Evolutionary conservation across 2,329 filamentous ascomycete species (phyloP).

Genomic region (Exophiala xenobiotica): DNA sequence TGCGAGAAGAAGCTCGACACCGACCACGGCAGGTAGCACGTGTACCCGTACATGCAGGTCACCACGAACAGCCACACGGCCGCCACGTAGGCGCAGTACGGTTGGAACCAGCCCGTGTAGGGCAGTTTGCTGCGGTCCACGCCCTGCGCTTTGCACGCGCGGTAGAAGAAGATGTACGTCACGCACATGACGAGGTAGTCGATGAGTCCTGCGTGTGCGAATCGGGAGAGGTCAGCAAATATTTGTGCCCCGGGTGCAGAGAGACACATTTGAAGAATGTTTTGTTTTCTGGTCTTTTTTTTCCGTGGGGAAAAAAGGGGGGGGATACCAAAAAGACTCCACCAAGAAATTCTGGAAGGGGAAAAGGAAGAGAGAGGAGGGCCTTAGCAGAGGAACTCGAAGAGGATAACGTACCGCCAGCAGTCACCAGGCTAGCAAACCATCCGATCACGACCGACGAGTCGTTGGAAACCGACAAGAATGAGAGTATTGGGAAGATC

Average conservation of each 20-base stretch:
- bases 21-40: conserved; percentile 48
- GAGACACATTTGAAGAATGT: too few relatives aligned
- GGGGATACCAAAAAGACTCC: too few relatives aligned
- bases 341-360: too few relatives aligned
- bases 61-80: conserved; percentile 61
- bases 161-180: conserved; percentile 55
- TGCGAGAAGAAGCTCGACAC: conserved; percentile 49
- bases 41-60: conserved; percentile 55
- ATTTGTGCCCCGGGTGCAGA: too few relatives aligned
- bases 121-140: conserved; percentile 53
- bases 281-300: too few relatives aligned
- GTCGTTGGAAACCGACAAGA: conserved; percentile 54
- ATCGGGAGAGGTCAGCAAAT: too few relatives aligned
- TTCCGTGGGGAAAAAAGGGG: too few relatives aligned
- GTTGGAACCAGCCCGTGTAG: conserved; percentile 67
- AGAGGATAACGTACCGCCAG: conserved; percentile 56
- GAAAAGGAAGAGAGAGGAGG: too few relatives aligned
- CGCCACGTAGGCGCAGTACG: conserved; percentile 56
- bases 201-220: conserved; percentile 36
- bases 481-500: conserved; percentile 65
- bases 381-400: too few relatives aligned
- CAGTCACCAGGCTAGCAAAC: conserved; percentile 65
- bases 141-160: conserved; percentile 51
- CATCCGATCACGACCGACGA: conserved; percentile 59
- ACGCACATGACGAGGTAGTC: conserved; percentile 56